Conservation (phyloP, 2,329 filamentous ascomycete species). For the Alternaria longipes region DNA sequence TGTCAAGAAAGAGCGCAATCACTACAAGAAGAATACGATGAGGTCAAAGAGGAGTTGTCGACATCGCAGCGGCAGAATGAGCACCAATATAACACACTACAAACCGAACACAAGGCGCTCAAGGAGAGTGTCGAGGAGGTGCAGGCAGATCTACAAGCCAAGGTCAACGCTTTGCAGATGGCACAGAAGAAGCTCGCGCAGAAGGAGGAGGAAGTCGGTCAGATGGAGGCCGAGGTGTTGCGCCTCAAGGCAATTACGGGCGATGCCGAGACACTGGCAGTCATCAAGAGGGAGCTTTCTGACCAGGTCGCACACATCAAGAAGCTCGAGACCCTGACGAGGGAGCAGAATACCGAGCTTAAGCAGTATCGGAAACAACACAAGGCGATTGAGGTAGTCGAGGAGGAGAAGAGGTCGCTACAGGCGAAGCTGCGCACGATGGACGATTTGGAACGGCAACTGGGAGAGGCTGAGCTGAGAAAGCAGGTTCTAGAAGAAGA, state of each 20-base stretch:
- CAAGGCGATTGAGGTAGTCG: conserved; percentile 90
- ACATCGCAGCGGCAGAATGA: conserved; percentile 73
- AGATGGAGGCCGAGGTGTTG: conserved; percentile 83
- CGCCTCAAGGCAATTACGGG: conserved; percentile 85
- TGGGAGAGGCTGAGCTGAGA: conserved; percentile 82
- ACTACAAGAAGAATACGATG: conserved; percentile 83
- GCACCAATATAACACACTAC: conserved; percentile 67
- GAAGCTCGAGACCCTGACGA: conserved; percentile 79
- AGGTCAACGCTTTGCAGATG: conserved; percentile 65
- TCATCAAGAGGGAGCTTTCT: conserved; percentile 86
- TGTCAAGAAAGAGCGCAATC: conserved; percentile 75
- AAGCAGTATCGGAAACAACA: conserved; percentile 81
- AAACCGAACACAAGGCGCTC: conserved; percentile 67
- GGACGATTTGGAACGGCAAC: conserved; percentile 76
- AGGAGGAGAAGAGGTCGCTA: conserved; percentile 90
- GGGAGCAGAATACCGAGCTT: conserved; percentile 81
- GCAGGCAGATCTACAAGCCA: conserved; percentile 65
- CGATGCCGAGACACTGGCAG: conserved; percentile 82
- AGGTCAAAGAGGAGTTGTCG: conserved; percentile 78
- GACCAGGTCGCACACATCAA: conserved; percentile 94
- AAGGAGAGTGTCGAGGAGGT: conserved; percentile 68
- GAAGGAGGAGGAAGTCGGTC: conserved; percentile 74
- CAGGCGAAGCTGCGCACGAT: conserved; percentile 80
- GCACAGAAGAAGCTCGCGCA: conserved; percentile 73
- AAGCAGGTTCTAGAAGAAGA: conserved; percentile 90